Conservation (phyloP, 192 early-diverging fungal genomes). For the Entomortierella lignicola region DNA sequence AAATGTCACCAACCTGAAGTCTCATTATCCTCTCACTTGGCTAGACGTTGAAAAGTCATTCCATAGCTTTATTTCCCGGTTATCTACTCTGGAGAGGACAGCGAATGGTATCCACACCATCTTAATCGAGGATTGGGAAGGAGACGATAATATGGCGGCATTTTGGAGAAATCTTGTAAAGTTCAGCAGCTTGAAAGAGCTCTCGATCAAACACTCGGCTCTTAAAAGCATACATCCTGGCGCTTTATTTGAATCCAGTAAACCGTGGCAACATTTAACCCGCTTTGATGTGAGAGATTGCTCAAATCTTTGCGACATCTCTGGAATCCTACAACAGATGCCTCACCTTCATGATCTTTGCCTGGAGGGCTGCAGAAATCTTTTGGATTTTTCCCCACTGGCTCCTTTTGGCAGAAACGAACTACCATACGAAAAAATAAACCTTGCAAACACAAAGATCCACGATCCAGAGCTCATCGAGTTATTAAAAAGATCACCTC, state of each 20-base stretch:
- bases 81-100: not conserved
- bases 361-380: slow-evolving; percentile 11
- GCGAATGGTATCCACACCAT: not conserved
- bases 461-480: slow-evolving; percentile 24
- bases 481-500: slow-evolving; percentile 15
- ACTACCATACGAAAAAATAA: not conserved
- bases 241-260: not conserved
- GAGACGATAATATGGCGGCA: not conserved
- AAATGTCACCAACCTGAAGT: not conserved
- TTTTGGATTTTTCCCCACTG: slow-evolving; percentile 18
- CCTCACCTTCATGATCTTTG: slow-evolving; percentile 14
- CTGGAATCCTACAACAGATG: not conserved
- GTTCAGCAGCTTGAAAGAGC: not conserved
- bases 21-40: not conserved
- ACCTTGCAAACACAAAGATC: slow-evolving; percentile 16
- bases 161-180: not conserved
- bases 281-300: slow-evolving; percentile 28
- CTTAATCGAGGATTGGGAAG: slow-evolving; percentile 28
- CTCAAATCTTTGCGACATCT: slow-evolving; percentile 12
- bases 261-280: slow-evolving; percentile 11
- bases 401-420: not conserved
- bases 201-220: slow-evolving; percentile 3
- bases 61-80: slow-evolving; percentile 1
- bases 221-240: not conserved
- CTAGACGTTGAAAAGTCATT: slow-evolving; percentile 22